Evolutionary conservation across 805 yeast genomes (phyloP).

Genomic region (Wickerhamomyces subpelliculosus): DNA sequence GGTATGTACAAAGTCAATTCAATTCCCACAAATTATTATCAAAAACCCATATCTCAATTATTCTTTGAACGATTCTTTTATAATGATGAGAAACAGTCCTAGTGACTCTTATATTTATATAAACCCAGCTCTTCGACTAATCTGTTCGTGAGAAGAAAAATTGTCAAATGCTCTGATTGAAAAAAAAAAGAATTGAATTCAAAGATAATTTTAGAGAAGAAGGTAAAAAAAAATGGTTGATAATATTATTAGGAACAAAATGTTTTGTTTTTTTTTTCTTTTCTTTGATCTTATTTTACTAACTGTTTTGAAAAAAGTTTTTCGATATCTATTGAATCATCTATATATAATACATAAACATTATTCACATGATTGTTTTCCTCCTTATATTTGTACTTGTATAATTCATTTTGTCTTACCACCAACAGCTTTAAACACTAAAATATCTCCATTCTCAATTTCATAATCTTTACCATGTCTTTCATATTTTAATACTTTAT

Average conservation of each 20-base stretch:
- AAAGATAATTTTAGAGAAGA: too few relatives aligned
- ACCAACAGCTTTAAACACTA: slow-evolving; percentile 65
- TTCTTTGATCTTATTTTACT: neutral
- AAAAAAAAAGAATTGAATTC: too few relatives aligned
- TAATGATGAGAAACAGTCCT: neutral
- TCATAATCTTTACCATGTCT: slow-evolving; percentile 72
- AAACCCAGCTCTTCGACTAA: slow-evolving; percentile 5
- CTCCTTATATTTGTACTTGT: neutral
- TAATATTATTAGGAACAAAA: neutral
- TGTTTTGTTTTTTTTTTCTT: neutral
- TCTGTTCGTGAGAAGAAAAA: slow-evolving; percentile 5
- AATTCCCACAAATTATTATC: too few relatives aligned
- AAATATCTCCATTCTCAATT: slow-evolving; percentile 81
- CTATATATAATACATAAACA: too few relatives aligned
- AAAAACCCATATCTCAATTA: too few relatives aligned
- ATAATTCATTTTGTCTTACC: slow-evolving; percentile 37
- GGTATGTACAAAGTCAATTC: too few relatives aligned
- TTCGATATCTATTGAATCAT: too few relatives aligned
- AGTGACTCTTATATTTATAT: slow-evolving; percentile 1
- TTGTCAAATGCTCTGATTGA: slow-evolving; percentile 3
- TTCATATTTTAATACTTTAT: slow-evolving; percentile 22
- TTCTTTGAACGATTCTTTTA: too few relatives aligned
- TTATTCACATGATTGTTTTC: too few relatives aligned
- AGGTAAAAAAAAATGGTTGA: too few relatives aligned
- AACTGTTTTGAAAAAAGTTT: too few relatives aligned